Evolutionary conservation across 2,329 filamentous ascomycete genomes (phyloP).

Genomic region (Venturia oleaginea): DNA sequence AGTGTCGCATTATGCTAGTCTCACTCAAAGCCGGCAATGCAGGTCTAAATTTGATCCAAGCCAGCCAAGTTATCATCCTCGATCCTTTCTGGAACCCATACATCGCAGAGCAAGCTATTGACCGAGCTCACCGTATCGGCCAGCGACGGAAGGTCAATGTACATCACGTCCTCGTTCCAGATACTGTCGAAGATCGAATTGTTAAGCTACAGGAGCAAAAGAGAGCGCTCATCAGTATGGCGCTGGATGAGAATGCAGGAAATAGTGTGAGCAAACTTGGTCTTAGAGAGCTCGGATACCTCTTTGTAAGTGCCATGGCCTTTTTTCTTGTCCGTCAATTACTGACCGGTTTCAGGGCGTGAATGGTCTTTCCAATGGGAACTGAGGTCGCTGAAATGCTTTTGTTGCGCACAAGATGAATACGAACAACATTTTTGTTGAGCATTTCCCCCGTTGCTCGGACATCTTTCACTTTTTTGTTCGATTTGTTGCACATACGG

Average conservation of each 20-base stretch:
- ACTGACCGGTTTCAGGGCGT: neutral
- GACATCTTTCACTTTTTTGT: neutral
- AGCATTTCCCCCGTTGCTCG: neutral
- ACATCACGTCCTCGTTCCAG: slow-evolving; percentile 66
- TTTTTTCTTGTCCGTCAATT: neutral
- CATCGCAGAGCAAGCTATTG: slow-evolving; percentile 85
- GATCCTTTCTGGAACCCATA: slow-evolving; percentile 95
- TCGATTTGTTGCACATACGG: neutral
- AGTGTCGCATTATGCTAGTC: slow-evolving; percentile 62
- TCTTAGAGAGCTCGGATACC: slow-evolving; percentile 11
- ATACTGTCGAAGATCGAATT: slow-evolving; percentile 84
- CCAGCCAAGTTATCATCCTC: slow-evolving; percentile 78
- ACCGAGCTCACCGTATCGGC: slow-evolving; percentile 81
- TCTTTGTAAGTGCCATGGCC: slow-evolving; percentile 7
- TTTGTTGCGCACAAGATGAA: neutral
- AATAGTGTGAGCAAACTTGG: slow-evolving; percentile 8
- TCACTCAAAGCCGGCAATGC: slow-evolving; percentile 76
- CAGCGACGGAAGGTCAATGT: slow-evolving; percentile 66
- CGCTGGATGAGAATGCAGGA: slow-evolving; percentile 63
- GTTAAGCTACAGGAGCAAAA: slow-evolving; percentile 70
- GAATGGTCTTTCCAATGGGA: neutral
- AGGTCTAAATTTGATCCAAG: slow-evolving; percentile 75
- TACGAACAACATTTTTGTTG: neutral
- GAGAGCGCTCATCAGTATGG: slow-evolving; percentile 64
- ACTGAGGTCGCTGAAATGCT: neutral